Conservation (phyloP, 2,329 filamentous ascomycete genomes). For the Myriosclerotinia duriaeana region DNA sequence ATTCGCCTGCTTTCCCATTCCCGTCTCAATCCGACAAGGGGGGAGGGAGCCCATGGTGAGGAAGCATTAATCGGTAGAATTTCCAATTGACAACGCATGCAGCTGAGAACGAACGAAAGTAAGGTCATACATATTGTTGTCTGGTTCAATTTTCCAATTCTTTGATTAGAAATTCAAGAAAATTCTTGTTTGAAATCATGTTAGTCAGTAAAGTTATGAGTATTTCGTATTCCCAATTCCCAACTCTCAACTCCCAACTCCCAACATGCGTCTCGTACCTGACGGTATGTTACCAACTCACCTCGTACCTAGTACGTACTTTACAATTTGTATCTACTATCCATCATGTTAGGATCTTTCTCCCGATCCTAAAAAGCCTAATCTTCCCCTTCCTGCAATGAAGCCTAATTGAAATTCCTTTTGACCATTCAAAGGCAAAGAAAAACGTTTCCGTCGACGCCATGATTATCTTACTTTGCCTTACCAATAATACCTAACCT, state of each 20-base stretch:
- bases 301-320: background rate
- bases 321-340: background rate
- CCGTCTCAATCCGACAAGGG: constrained; percentile 16
- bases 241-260: no score
- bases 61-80: background rate
- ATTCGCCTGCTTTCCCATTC: constrained; percentile 12
- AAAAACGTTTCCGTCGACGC: constrained; percentile 1
- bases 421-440: constrained; percentile 24
- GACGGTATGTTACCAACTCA: no score
- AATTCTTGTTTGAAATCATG: no score
- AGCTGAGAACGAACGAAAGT: constrained; percentile 9
- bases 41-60: background rate
- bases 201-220: no score
- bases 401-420: constrained; percentile 28
- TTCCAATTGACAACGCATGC: constrained; percentile 24
- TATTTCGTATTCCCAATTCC: no score
- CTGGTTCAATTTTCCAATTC: no score
- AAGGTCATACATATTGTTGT: background rate
- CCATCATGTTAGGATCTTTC: background rate
- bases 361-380: constrained; percentile 21
- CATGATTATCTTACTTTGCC: constrained; percentile 19
- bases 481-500: constrained; percentile 1
- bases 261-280: no score
- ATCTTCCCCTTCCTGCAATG: constrained; percentile 33
- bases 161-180: no score